phyloP scores from a whole-genome alignment of 306 rosid genomes.

The Biancaea sappan region DNA sequence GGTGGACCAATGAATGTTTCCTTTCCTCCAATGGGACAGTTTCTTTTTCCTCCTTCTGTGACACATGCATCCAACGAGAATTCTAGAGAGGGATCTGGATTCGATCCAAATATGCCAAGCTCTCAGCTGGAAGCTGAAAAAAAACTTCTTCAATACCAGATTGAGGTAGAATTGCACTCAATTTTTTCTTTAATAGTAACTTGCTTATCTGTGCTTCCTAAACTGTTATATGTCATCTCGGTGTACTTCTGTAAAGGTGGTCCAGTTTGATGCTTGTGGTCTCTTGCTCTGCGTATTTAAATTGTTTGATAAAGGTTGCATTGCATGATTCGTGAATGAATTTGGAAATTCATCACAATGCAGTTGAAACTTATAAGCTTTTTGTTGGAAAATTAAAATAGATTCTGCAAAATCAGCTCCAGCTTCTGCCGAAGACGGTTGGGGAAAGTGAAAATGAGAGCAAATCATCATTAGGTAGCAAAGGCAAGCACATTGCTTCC shows the following conservation, averaged over 20 bases:
- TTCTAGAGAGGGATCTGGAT: slow-evolving; percentile 48
- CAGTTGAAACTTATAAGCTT: background rate
- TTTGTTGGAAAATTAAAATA: slow-evolving; percentile 27
- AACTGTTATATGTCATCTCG: slow-evolving; percentile 17
- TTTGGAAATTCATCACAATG: background rate
- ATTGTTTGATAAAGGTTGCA: slow-evolving; percentile 21
- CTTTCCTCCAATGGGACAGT: slow-evolving; percentile 48
- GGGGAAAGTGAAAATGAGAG: slow-evolving; percentile 40
- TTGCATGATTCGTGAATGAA: slow-evolving; percentile 20
- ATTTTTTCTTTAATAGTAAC: background rate
- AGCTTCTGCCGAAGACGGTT: slow-evolving; percentile 51
- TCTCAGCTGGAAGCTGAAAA: slow-evolving; percentile 63
- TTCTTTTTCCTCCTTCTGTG: slow-evolving; percentile 53
- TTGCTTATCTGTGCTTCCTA: background rate
- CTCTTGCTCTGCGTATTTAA: slow-evolving; percentile 6
- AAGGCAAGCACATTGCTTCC: slow-evolving; percentile 56
- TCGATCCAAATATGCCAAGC: slow-evolving; percentile 45
- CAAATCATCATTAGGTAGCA: slow-evolving; percentile 44
- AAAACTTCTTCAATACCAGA: slow-evolving; percentile 60
- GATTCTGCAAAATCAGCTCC: slow-evolving; percentile 69
- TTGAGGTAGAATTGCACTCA: slow-evolving; percentile 57
- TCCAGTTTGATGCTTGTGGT: background rate
- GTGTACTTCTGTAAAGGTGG: background rate
- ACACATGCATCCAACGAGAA: slow-evolving; percentile 35
- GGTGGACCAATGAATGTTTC: slow-evolving; percentile 58